Conservation (phyloP, 1,139 yeast genomes). For the Taphrina confusa region DNA sequence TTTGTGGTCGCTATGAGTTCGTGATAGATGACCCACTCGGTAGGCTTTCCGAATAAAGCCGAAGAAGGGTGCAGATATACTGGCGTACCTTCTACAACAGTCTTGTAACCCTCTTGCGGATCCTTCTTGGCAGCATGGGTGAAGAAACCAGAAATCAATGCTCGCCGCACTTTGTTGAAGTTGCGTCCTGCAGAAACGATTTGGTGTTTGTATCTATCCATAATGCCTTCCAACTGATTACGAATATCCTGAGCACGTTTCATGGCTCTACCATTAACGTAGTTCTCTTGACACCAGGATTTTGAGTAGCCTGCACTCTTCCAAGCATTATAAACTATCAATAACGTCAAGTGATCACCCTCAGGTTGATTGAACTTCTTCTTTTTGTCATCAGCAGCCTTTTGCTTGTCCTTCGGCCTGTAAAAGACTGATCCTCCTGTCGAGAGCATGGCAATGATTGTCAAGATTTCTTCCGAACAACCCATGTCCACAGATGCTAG, state of each 20-base stretch:
- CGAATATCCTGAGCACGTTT: conserved; percentile 77
- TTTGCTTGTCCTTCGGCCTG: conserved; percentile 78
- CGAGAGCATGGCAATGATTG: conserved; percentile 87
- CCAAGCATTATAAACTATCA: conserved; percentile 85
- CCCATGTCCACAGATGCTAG: conserved; percentile 70
- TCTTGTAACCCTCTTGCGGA: conserved; percentile 73
- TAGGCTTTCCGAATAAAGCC: conserved; percentile 67
- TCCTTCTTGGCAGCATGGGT: conserved; percentile 80
- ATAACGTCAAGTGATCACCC: conserved; percentile 84
- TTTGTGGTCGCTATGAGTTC: conserved; percentile 75
- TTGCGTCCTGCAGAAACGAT: conserved; percentile 64
- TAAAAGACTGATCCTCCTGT: conserved; percentile 75
- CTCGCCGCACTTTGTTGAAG: conserved; percentile 64
- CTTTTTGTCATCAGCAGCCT: conserved; percentile 74
- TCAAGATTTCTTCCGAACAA: conserved; percentile 80
- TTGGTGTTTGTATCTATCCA: conserved; percentile 58
- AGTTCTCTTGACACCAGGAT: conserved; percentile 81
- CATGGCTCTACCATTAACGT: conserved; percentile 77
- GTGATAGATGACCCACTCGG: conserved; percentile 82
- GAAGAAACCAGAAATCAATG: conserved; percentile 85
- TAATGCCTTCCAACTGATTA: conserved; percentile 64
- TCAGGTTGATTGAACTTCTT: conserved; percentile 51
- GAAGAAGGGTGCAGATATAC: conserved; percentile 91
- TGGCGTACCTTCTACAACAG: conserved; percentile 72
- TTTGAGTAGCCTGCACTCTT: conserved; percentile 59